Conservation (phyloP, 495 filamentous ascomycete species). For the Daldinia caldariorum region DNA sequence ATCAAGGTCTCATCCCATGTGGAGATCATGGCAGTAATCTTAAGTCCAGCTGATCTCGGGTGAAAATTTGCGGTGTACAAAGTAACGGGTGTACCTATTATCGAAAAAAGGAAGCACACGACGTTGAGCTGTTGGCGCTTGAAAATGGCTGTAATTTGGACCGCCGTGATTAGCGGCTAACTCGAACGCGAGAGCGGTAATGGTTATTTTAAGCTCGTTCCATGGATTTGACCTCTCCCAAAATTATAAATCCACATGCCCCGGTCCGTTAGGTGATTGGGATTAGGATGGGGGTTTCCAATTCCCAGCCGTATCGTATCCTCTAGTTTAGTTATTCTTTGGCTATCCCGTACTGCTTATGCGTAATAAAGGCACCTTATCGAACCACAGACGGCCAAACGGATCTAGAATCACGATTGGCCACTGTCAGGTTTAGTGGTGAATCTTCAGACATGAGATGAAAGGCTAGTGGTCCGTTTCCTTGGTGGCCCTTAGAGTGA, state of each 20-base stretch:
- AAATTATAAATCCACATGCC: conserved; percentile 23
- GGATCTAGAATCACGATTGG: conserved; percentile 34
- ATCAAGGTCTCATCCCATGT: conserved; percentile 45
- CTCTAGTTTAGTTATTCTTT: not conserved
- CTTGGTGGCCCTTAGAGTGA: conserved; percentile 33
- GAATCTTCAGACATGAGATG: conserved; percentile 35
- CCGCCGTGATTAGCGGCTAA: conserved; percentile 12
- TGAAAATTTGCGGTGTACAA: conserved; percentile 47
- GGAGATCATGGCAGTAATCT: conserved; percentile 46
- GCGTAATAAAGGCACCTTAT: conserved; percentile 37
- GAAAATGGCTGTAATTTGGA: conserved; percentile 24
- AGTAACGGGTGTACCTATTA: conserved; percentile 26
- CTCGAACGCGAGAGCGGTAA: conserved; percentile 13
- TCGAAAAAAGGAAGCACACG: conserved; percentile 32
- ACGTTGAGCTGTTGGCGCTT: conserved; percentile 28
- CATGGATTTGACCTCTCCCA: conserved; percentile 18
- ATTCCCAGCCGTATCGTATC: conserved; percentile 14
- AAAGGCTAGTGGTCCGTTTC: conserved; percentile 31
- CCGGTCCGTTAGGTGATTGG: conserved; percentile 6
- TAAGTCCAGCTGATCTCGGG: conserved; percentile 47
- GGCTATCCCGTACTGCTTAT: conserved; percentile 10
- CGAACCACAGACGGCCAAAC: conserved; percentile 39
- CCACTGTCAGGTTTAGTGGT: conserved; percentile 36
- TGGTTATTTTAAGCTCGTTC: conserved; percentile 24
- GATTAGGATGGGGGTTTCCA: conserved; percentile 20